phyloP scores from a whole-genome alignment of 805 yeast genomes.

The Dipodascus albidus region DNA sequence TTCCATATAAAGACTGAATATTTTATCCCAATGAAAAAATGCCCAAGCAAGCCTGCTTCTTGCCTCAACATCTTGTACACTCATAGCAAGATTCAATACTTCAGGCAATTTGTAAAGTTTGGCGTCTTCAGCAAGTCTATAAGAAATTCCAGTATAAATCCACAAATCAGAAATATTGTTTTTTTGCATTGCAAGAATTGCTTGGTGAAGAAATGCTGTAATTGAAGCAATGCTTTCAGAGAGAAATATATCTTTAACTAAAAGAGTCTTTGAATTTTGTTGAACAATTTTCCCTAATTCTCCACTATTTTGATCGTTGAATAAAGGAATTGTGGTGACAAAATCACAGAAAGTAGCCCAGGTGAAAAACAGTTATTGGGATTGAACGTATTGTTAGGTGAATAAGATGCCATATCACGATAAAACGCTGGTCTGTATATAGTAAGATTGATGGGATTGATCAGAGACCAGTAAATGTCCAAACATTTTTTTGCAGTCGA shows the following conservation, averaged over 20 bases:
- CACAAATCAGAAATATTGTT: not conserved
- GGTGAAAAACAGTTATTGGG: not conserved
- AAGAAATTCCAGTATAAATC: not conserved
- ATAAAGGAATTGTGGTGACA: not conserved
- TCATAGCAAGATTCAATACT: not conserved
- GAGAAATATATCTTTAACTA: not conserved
- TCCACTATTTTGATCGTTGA: not conserved
- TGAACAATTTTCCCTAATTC: not conserved
- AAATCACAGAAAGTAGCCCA: not conserved
- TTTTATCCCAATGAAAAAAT: not conserved
- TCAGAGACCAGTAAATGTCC: not conserved
- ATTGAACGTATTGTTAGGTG: not conserved
- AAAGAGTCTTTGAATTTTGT: not conserved
- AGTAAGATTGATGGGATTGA: not conserved
- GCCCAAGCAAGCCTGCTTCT: not conserved
- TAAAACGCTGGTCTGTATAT: constrained; percentile 1
- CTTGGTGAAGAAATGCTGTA: not conserved
- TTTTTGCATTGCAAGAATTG: not conserved
- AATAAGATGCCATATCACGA: not conserved
- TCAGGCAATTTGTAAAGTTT: not conserved
- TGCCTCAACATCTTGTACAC: not conserved
- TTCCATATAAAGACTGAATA: not conserved
- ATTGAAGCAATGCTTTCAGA: not conserved
- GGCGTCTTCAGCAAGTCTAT: not conserved
- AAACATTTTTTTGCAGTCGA: not conserved